Conservation (phyloP, 371 early-diverging fungal species). For the Mucor circinelloides region DNA sequence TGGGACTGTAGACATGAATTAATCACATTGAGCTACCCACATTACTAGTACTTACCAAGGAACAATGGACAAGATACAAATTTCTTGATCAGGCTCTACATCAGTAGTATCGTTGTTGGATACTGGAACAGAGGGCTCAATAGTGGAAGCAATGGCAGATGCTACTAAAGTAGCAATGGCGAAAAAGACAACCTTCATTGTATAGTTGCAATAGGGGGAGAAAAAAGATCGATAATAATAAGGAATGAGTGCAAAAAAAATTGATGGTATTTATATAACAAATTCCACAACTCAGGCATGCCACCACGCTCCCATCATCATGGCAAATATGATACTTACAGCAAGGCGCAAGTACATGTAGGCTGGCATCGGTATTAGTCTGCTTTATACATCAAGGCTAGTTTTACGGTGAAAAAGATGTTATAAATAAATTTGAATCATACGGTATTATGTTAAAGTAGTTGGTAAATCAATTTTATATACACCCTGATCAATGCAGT, state of each 20-base stretch:
- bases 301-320: background rate
- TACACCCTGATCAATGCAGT: no score
- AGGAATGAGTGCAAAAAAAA: background rate
- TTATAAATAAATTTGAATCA: no score
- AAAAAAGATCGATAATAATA: background rate
- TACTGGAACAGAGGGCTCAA: background rate
- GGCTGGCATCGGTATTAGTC: no score
- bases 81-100: background rate
- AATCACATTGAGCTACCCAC: background rate
- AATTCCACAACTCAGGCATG: background rate
- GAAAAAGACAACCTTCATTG: background rate
- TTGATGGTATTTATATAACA: background rate
- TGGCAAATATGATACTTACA: no score
- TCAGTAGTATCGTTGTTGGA: background rate
- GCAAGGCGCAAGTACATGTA: no score
- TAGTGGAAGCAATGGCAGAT: background rate
- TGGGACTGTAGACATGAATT: background rate
- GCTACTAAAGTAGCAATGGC: background rate
- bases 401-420: no score
- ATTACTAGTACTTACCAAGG: constrained; percentile 10
- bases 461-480: no score
- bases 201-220: background rate
- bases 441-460: no score
- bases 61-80: constrained; percentile 11
- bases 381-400: no score